Conservation (phyloP, 495 filamentous ascomycete genomes). For the Massariosphaeria phaeospora region DNA sequence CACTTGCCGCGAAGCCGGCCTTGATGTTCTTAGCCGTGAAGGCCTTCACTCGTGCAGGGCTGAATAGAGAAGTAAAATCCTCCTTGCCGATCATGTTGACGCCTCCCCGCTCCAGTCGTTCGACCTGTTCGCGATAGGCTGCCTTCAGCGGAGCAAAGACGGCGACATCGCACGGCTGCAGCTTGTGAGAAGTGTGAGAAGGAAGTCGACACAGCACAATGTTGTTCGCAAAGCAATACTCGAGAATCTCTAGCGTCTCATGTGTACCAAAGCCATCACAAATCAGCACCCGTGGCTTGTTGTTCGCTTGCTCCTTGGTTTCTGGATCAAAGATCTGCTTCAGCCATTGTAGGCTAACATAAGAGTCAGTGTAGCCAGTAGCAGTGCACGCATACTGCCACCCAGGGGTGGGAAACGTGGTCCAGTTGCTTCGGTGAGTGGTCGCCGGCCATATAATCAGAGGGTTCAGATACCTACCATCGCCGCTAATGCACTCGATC, state of each 20-base stretch:
- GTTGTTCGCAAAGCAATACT: neutral
- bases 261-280: neutral
- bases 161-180: neutral
- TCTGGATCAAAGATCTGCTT: constrained; percentile 5
- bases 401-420: neutral
- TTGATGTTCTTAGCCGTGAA: neutral
- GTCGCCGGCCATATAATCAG: constrained; percentile 42
- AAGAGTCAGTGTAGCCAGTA: neutral
- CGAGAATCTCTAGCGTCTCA: neutral
- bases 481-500: constrained; percentile 38
- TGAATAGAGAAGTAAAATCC: neutral
- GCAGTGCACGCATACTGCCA: neutral
- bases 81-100: neutral
- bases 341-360: constrained; percentile 10
- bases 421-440: constrained; percentile 24
- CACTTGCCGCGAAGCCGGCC: neutral
- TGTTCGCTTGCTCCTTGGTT: neutral
- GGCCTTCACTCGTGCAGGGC: neutral
- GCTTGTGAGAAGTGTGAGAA: neutral
- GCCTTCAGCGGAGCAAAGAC: neutral
- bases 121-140: neutral
- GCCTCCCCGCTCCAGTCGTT: neutral
- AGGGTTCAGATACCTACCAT: constrained; percentile 29
- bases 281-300: neutral
- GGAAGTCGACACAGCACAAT: neutral